Evolutionary conservation across 2,329 filamentous ascomycete genomes (phyloP).

Genomic region (Microsporum canis): DNA sequence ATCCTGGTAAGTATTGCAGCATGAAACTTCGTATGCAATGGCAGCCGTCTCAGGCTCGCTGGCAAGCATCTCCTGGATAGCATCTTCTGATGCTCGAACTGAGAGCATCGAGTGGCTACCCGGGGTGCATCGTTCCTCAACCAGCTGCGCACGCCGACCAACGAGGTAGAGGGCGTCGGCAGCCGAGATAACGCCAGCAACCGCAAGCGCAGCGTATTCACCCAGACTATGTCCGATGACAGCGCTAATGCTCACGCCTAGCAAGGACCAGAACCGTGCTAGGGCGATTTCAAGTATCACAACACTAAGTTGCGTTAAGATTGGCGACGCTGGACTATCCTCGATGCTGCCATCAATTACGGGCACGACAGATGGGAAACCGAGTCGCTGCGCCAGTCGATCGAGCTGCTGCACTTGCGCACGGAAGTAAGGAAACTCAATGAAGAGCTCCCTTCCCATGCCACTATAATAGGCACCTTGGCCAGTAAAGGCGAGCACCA

Average conservation of each 20-base stretch:
- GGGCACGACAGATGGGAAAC: background rate
- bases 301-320: slow-evolving; percentile 26
- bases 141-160: slow-evolving; percentile 22
- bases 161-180: slow-evolving; percentile 24
- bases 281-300: slow-evolving; percentile 35
- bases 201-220: slow-evolving; percentile 18
- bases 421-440: background rate
- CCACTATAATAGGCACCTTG: slow-evolving; percentile 14
- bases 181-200: slow-evolving; percentile 23
- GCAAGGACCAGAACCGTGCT: slow-evolving; percentile 30
- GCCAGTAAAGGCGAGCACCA: slow-evolving; percentile 13
- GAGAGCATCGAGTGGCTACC: slow-evolving; percentile 58
- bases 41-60: background rate
- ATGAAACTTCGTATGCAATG: background rate
- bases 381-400: background rate
- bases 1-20: slow-evolving; percentile 10
- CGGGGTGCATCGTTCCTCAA: slow-evolving; percentile 35
- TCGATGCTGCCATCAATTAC: background rate
- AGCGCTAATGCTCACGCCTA: slow-evolving; percentile 6
- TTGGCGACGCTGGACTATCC: slow-evolving; percentile 1
- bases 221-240: slow-evolving; percentile 15
- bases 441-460: slow-evolving; percentile 7
- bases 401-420: background rate
- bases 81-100: slow-evolving; percentile 23
- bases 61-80: background rate